A percentile compares a stretch with the other conserved stretches of the same genome.
These are phyloP conservation scores for Penicillium sp. DNA, from an alignment of 2,329 filamentous ascomycete genomes.

Conservation along the genomic window DNA sequence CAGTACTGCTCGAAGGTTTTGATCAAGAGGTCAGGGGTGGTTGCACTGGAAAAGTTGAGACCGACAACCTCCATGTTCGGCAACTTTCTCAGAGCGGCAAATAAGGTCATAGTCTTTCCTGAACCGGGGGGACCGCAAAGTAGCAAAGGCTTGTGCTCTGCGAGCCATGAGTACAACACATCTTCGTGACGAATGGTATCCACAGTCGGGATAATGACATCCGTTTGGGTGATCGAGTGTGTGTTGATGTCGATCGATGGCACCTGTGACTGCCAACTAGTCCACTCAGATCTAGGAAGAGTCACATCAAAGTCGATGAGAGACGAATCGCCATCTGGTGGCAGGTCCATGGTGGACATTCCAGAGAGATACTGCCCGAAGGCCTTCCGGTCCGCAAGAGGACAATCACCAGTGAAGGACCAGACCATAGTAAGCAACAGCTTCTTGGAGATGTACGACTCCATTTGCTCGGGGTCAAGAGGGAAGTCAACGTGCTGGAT, in stretches of 20 bases:
- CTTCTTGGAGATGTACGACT: constrained; percentile 89
- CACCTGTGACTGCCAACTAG: constrained; percentile 90
- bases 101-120: constrained; percentile 99
- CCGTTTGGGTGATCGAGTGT: constrained; percentile 94
- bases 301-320: constrained; percentile 95
- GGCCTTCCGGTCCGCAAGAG: constrained; percentile 76
- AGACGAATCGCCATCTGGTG: constrained; percentile 70
- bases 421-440: constrained; percentile 88
- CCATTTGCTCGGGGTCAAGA: constrained; percentile 83
- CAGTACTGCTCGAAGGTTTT: constrained; percentile 99
- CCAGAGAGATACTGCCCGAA: constrained; percentile 84
- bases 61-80: constrained; percentile 99
- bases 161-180: constrained; percentile 98
- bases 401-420: constrained; percentile 94
- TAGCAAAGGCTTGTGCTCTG: constrained; percentile 94
- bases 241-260: constrained; percentile 96
- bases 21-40: constrained; percentile 93
- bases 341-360: constrained; percentile 81
- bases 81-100: constrained; percentile 92
- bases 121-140: constrained; percentile 97
- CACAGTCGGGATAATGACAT: constrained; percentile 95
- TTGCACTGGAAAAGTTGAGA: constrained; percentile 98
- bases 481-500: constrained; percentile 91
- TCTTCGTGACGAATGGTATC: constrained; percentile 98
- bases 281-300: constrained; percentile 84